Evolutionary conservation across 768 basidiomycete species (phyloP), one percentile per base, ranked within the genome.

Genomic region (Amanita pseudoporphyria): DNA sequence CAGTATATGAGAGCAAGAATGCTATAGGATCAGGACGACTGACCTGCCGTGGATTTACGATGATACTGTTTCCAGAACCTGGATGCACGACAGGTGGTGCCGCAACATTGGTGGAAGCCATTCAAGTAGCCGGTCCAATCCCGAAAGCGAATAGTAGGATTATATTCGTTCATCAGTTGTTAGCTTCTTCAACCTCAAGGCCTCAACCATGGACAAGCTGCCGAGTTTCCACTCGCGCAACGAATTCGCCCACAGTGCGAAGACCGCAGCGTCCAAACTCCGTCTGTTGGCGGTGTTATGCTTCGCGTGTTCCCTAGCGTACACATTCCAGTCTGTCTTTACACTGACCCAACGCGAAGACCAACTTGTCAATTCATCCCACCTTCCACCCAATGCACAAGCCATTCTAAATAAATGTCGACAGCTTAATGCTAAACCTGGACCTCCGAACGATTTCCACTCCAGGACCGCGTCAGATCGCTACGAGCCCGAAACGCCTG

Each of bases 11-110:
- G 32, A n/a, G n/a, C n/a, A 13, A n/a, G 32, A 16, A 12, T 37
- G 19, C 22, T 10, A 16, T 2, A 22, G 1, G 31, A 33, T 28
- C 3, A 37, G 16, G n/a, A 26, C 12, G 22, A 28, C 54, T 19
- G 51, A 78, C 82, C 66, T 84, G 83, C 49, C 76, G 68, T 36
- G 82, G 71, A 53, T 75, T 83, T 43, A 85, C 64, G 18, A 84
- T 65, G 40, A 86, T 77, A 52, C 79, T 79, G 50, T 81, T 84
- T 7, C 82, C 78, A 37, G 68, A 68, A 35, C 74, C 73, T n/a
- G 82, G 81, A 33, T 78, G 67, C n/a, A 83, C 75, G 26, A 82
- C 78, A 0, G 82, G 82, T 22, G 76, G 78, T 53, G 54, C 53
- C n/a, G 54, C 35, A 14, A 54, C 49, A 14, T 58, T 55, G 41